These are phyloP conservation scores for Penicillium sp. DNA, from an alignment of 2,329 filamentous ascomycete genomes.

Conservation along the genomic window DNA sequence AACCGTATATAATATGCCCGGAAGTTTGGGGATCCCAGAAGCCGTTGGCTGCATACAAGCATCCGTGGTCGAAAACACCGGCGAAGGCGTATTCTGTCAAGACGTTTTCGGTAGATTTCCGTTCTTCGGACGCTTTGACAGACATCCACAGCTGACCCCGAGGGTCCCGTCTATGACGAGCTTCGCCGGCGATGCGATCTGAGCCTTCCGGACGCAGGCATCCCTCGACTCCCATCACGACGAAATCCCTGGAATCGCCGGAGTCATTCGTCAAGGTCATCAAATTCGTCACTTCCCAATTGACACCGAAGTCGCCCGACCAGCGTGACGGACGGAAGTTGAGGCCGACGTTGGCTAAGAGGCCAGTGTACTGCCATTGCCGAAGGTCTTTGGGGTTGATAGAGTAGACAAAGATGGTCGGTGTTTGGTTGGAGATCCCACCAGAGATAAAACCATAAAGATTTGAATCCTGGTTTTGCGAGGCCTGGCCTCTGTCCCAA, in stretches of 20 bases:
- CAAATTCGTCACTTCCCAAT: constrained; percentile 54
- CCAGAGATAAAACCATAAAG: constrained; percentile 53
- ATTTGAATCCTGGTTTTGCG: constrained; percentile 8
- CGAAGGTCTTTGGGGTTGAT: constrained; percentile 41
- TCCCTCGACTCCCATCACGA: constrained; percentile 51
- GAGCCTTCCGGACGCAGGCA: constrained; percentile 20
- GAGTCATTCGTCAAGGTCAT: constrained; percentile 40
- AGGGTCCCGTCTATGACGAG: constrained; percentile 23
- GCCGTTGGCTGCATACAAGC: constrained; percentile 51
- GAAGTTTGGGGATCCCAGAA: constrained; percentile 47
- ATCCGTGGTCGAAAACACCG: constrained; percentile 51
- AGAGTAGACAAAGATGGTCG: constrained; percentile 50
- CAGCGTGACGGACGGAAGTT: constrained; percentile 45
- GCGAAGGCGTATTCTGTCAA: constrained; percentile 40
- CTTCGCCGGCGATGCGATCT: constrained; percentile 3
- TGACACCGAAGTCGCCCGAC: constrained; percentile 52
- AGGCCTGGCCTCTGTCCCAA: constrained; percentile 11
- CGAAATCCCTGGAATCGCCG: constrained; percentile 36
- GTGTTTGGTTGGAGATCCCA: constrained; percentile 42
- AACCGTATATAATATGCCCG: constrained; percentile 48
- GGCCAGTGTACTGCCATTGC: constrained; percentile 48
- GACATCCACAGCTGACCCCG: constrained; percentile 48
- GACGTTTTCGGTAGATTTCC: constrained; percentile 2
- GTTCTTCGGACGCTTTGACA: constrained; percentile 26
- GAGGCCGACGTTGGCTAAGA: constrained; percentile 42